Base-by-base conservation (phyloP, 805 yeast genomes). In the Wickerhamomyces chambardii region DNA sequence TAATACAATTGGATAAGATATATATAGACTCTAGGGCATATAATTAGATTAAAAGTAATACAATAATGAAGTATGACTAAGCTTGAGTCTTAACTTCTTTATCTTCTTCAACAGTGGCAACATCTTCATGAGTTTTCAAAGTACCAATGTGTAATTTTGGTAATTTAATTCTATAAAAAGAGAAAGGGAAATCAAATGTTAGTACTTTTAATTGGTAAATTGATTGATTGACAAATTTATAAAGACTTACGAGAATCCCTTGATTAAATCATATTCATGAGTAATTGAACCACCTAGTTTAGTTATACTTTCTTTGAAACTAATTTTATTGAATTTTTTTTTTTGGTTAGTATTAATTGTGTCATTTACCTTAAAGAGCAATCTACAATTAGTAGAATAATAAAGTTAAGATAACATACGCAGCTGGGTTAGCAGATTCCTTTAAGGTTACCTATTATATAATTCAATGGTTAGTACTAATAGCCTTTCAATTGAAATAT, bases 61-160 rank as follows among this genome's bases (percentile, higher is more conserved):
- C n/a, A n/a, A n/a, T n/a, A n/a, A n/a, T n/a, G n/a, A n/a, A n/a
- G n/a, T n/a, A n/a, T n/a, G n/a, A n/a, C 24, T 31, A 39, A 27
- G 35, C 32, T 35, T 63, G 63, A 43, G 66, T 71, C 45, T 66
- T 64, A 29, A 80, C 85, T 49, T 74, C 82, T 50, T 69, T 61
- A 53, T 81, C 89, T 52, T 75, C 85, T 55, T 81, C 89, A 43
- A 79, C 62, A 29, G 66, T 58, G 32, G 72, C 69, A 44, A 81
- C 78, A 33, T 64, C 68, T 21, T 69, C 71, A 48, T 73, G 67
- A 29, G 55, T 48, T 43, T 62, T 55, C 45, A 80, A 53, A n/a
- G 72, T 44, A 17, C 56, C 52, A 26, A 70, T 62, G 44, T 73
- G 79, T 42, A 66, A 39, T 8, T 41, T 33, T 30, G 87, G 86